Conservation (phyloP, 2,329 filamentous ascomycete species). For the Ophiostoma sp. region DNA sequence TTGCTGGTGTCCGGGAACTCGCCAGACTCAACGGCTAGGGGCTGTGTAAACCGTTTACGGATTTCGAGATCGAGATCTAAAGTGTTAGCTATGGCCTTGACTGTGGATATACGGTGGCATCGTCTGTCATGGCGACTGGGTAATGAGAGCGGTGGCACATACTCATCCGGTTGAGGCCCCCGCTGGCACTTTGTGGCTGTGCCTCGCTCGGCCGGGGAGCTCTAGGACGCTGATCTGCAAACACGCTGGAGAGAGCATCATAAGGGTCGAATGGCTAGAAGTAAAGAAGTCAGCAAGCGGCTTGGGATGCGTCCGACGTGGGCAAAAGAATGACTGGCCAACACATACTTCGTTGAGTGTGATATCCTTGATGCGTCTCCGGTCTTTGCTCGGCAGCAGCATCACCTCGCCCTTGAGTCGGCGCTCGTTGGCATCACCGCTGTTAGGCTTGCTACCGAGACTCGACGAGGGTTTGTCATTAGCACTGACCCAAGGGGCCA, state of each 20-base stretch:
- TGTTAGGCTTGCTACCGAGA: slow-evolving; percentile 55
- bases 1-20: slow-evolving; percentile 62
- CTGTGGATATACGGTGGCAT: neutral
- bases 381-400: slow-evolving; percentile 61
- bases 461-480: slow-evolving; percentile 60
- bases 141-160: slow-evolving; percentile 32
- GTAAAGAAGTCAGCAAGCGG: neutral
- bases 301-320: neutral
- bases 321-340: too few relatives aligned
- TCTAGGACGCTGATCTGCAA: slow-evolving; percentile 46
- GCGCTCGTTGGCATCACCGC: slow-evolving; percentile 60
- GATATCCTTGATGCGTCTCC: slow-evolving; percentile 61
- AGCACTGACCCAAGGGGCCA: slow-evolving; percentile 65
- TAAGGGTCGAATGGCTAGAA: slow-evolving; percentile 47
- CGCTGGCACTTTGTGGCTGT: slow-evolving; percentile 55
- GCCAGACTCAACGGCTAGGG: slow-evolving; percentile 60
- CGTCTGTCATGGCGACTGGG: neutral
- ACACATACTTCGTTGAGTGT: slow-evolving; percentile 53
- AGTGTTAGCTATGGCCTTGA: neutral
- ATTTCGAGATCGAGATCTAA: slow-evolving; percentile 63
- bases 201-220: slow-evolving; percentile 48
- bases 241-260: slow-evolving; percentile 48
- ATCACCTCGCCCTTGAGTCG: slow-evolving; percentile 64
- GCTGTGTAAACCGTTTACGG: slow-evolving; percentile 58
- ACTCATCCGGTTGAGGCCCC: slow-evolving; percentile 77